phyloP scores from a whole-genome alignment of 2,329 filamentous ascomycete genomes.

The Fusarium pseudonygamai region DNA sequence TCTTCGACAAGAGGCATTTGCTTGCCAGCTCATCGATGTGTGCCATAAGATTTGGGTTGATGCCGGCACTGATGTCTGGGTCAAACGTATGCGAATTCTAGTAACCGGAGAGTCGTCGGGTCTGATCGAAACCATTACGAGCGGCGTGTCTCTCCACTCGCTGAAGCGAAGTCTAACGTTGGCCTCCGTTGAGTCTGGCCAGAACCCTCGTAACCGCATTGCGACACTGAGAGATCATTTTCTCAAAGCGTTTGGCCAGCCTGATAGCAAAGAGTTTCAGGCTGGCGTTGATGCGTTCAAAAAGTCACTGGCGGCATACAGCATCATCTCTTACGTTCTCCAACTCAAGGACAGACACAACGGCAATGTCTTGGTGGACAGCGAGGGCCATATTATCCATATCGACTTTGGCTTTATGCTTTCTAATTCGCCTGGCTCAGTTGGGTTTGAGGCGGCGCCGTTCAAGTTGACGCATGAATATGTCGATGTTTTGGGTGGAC shows the following conservation, averaged over 20 bases:
- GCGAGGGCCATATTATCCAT: slow-evolving; percentile 85
- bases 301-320: slow-evolving; percentile 84
- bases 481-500: slow-evolving; percentile 81
- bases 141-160: slow-evolving; percentile 86
- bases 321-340: slow-evolving; percentile 83
- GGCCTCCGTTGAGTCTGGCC: slow-evolving; percentile 75
- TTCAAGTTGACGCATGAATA: slow-evolving; percentile 91
- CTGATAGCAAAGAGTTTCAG: slow-evolving; percentile 74
- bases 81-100: slow-evolving; percentile 86
- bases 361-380: slow-evolving; percentile 86
- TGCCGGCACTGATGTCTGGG: slow-evolving; percentile 81
- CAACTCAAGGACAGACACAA: slow-evolving; percentile 90
- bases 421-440: slow-evolving; percentile 83
- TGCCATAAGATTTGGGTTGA: slow-evolving; percentile 86
- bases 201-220: slow-evolving; percentile 78
- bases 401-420: slow-evolving; percentile 94
- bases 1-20: slow-evolving; percentile 85
- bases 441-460: slow-evolving; percentile 86
- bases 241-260: slow-evolving; percentile 78
- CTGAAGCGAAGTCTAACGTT: slow-evolving; percentile 84
- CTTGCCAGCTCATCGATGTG: slow-evolving; percentile 83
- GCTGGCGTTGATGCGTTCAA: slow-evolving; percentile 82
- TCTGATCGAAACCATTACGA: slow-evolving; percentile 87
- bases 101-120: slow-evolving; percentile 87
- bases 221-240: slow-evolving; percentile 86